Evolutionary conservation across 148 eudicot genomes (phyloP).

Genomic region (Cornus controversa): DNA sequence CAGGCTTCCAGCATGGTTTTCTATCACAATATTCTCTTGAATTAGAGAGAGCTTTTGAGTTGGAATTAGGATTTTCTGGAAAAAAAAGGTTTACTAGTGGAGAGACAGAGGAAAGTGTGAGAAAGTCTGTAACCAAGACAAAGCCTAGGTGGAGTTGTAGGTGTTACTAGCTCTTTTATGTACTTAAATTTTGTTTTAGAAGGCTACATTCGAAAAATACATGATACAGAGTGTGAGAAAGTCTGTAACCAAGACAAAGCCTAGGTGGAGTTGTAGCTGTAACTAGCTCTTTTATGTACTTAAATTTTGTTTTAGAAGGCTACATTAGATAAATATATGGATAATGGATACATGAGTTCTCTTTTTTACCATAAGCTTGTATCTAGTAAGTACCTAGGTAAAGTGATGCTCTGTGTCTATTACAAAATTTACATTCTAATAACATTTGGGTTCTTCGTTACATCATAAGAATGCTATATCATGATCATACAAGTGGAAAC

Average conservation of each 20-base stretch:
- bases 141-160: not conserved
- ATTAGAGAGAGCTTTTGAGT: not conserved
- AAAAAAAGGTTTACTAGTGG: not conserved
- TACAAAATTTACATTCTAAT: not conserved
- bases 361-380: not conserved
- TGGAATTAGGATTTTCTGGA: not conserved
- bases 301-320: not conserved
- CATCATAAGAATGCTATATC: not conserved
- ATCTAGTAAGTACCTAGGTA: not conserved
- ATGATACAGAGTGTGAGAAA: too few relatives aligned
- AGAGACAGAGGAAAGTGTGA: not conserved
- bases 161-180: not conserved
- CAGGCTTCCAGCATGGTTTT: not conserved
- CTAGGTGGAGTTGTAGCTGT: not conserved
- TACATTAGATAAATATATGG: not conserved
- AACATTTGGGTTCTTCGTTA: not conserved
- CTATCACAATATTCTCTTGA: not conserved
- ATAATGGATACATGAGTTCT: not conserved
- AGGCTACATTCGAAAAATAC: not conserved
- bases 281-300: not conserved
- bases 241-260: too few relatives aligned
- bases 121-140: not conserved
- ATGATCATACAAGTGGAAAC: too few relatives aligned
- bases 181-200: not conserved
- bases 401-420: not conserved